Percentiles rank a stretch among this genome's conserved stretches.
phyloP scores from a whole-genome alignment of 1,284 basidiomycete species.

The Mixia osmundae region DNA sequence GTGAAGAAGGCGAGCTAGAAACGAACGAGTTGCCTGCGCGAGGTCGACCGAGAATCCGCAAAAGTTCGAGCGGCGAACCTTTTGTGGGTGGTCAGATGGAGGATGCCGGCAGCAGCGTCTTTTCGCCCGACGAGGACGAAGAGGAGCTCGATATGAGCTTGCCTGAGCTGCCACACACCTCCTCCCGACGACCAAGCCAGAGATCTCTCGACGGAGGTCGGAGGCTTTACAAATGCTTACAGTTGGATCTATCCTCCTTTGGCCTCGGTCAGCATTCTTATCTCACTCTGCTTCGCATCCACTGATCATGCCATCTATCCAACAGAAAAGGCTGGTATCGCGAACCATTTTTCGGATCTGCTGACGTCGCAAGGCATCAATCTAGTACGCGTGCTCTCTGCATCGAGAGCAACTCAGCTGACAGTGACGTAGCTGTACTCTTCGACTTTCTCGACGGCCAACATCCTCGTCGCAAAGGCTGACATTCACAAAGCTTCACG shows the following conservation, averaged over 20 bases:
- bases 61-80: background rate
- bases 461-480: constrained; percentile 14
- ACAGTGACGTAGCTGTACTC: constrained; percentile 5
- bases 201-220: too few species aligned
- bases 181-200: too few species aligned
- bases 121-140: constrained; percentile 3
- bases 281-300: background rate
- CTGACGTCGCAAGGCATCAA: constrained; percentile 12
- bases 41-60: too few species aligned
- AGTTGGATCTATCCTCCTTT: constrained; percentile 12
- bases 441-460: constrained; percentile 11
- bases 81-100: background rate
- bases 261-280: constrained; percentile 9
- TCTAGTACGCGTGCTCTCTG: constrained; percentile 7
- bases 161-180: too few species aligned
- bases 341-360: constrained; percentile 11
- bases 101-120: background rate
- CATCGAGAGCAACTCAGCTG: background rate
- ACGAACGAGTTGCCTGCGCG: too few species aligned
- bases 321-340: constrained; percentile 14
- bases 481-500: constrained; percentile 11
- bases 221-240: constrained; percentile 13
- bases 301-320: background rate
- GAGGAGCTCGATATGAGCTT: constrained; percentile 2
- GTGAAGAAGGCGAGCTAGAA: constrained; percentile 10